phyloP scores from a whole-genome alignment of 495 filamentous ascomycete species.

The Talaromyces trachyspermus region DNA sequence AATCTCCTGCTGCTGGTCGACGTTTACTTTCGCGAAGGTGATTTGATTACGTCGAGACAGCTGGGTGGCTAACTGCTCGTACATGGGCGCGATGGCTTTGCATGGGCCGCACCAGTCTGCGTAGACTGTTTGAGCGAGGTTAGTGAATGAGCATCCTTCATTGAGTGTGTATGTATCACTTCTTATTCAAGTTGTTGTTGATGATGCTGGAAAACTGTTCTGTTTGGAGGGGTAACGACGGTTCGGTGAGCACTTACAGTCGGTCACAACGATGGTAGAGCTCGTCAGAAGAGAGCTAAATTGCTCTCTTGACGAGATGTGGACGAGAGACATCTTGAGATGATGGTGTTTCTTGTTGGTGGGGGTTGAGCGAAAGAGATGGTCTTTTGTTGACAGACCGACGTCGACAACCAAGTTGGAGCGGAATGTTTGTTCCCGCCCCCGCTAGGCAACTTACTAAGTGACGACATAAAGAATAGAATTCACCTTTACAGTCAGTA shows the following conservation, averaged over 20 bases:
- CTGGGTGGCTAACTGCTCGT: conserved; percentile 65
- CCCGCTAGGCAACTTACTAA: neutral
- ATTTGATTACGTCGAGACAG: conserved; percentile 67
- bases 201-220: no score
- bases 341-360: neutral
- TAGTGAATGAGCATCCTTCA: neutral
- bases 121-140: conserved; percentile 53
- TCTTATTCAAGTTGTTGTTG: neutral
- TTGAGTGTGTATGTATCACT: neutral
- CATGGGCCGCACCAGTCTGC: conserved; percentile 83
- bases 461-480: conserved; percentile 3
- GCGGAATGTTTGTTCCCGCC: no score
- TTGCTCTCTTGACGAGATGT: conserved; percentile 64
- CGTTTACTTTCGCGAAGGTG: conserved; percentile 82
- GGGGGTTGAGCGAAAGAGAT: neutral
- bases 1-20: conserved; percentile 67
- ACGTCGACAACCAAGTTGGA: no score
- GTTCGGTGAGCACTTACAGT: conserved; percentile 56
- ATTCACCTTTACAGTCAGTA: no score
- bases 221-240: conserved; percentile 8
- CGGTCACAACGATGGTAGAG: conserved; percentile 68
- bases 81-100: conserved; percentile 76
- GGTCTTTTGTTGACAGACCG: no score
- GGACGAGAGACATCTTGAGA: conserved; percentile 55
- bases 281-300: conserved; percentile 59